Conservation (phyloP, 805 yeast genomes). For the Clavispora phyllophila region DNA sequence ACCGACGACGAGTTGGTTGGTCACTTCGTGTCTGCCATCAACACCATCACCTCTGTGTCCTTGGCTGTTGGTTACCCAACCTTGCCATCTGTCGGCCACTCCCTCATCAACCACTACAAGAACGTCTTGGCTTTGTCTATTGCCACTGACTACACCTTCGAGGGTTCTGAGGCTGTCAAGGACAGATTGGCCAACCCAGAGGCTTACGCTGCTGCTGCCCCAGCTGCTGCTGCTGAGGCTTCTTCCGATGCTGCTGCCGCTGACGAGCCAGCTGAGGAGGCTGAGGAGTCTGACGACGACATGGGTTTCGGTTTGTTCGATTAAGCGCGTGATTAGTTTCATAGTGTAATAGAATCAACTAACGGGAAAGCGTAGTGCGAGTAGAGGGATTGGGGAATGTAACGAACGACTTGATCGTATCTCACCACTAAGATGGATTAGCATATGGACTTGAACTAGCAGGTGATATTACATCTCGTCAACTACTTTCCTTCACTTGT, state of each 20-base stretch:
- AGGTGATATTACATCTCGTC: no score
- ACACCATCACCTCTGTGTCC: conserved; percentile 91
- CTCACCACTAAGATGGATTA: no score
- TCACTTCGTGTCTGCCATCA: conserved; percentile 89
- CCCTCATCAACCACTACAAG: conserved; percentile 98
- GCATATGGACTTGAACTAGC: no score
- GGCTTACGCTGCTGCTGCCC: conserved; percentile 99
- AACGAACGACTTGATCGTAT: no score
- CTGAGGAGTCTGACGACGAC: conserved; percentile 65
- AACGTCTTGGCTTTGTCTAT: conserved; percentile 94
- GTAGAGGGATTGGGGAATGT: no score
- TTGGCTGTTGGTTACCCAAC: conserved; percentile 99
- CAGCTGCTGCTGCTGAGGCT: conserved; percentile 84
- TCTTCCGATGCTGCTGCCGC: conserved; percentile 59
- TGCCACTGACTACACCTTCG: conserved; percentile 98
- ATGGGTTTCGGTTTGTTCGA: conserved; percentile 99
- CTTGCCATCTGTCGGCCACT: conserved; percentile 98
- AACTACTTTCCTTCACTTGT: no score
- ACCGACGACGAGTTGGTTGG: conserved; percentile 93
- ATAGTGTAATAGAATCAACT: neutral
- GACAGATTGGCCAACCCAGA: conserved; percentile 99
- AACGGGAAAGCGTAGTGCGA: neutral
- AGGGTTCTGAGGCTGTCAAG: conserved; percentile 98
- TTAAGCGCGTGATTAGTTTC: conserved; percentile 39
- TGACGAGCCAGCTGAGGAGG: conserved; percentile 71